These are phyloP conservation scores for Aspergillus carbonarius DNA, from an alignment of 2,329 filamentous ascomycete genomes.

Conservation along the genomic window DNA sequence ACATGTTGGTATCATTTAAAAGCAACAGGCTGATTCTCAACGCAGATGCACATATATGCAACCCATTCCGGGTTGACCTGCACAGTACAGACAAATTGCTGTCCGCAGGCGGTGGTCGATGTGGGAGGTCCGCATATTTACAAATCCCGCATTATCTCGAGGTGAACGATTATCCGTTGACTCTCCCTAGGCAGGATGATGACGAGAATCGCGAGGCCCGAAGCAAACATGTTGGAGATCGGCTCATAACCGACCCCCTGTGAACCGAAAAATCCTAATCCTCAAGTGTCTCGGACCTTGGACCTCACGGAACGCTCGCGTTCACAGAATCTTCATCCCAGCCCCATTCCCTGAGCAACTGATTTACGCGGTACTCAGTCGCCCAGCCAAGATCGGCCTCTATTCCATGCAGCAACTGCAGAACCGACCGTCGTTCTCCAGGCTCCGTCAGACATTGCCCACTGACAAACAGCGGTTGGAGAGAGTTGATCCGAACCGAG, in stretches of 20 bases:
- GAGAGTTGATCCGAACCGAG: constrained; percentile 58
- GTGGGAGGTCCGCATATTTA: not conserved
- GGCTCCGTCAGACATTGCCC: constrained; percentile 59
- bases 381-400: constrained; percentile 66
- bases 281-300: not conserved
- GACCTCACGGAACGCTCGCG: not conserved
- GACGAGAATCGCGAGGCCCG: not conserved
- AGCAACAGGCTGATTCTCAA: not conserved
- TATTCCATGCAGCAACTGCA: constrained; percentile 58
- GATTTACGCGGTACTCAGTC: constrained; percentile 60
- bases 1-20: constrained; percentile 1
- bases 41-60: not conserved
- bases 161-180: not conserved
- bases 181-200: too few species aligned
- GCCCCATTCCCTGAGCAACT: constrained; percentile 48
- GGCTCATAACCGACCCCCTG: not conserved
- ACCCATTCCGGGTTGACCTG: not conserved
- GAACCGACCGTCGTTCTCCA: constrained; percentile 55
- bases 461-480: constrained; percentile 63
- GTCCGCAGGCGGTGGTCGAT: not conserved
- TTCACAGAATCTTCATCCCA: constrained; percentile 25
- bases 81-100: not conserved
- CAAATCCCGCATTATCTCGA: not conserved
- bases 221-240: not conserved
- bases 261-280: not conserved